Percentiles rank a stretch among this genome's conserved stretches.
Evolutionary conservation across 148 eudicot genomes (phyloP).

Genomic region (Pouteria glomerata): DNA sequence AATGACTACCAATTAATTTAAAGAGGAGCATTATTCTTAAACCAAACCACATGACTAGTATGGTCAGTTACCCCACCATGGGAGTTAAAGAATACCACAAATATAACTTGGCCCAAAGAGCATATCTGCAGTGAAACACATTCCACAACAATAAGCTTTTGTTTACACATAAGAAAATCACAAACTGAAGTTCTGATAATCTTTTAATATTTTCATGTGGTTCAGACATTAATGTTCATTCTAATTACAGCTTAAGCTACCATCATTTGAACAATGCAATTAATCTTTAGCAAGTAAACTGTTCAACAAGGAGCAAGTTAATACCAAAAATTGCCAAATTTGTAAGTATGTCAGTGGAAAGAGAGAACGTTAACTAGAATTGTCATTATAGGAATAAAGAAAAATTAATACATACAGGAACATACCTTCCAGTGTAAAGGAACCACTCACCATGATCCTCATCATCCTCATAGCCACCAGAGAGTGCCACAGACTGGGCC

Average conservation of each 20-base stretch:
- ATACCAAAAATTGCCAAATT: neutral
- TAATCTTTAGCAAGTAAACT: neutral
- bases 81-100: neutral
- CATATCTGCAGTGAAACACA: neutral
- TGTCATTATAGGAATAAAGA: neutral
- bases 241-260: neutral
- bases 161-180: neutral
- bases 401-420: neutral
- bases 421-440: conserved; percentile 88
- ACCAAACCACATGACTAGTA: neutral
- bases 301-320: neutral
- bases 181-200: neutral
- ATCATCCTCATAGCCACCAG: conserved; percentile 91
- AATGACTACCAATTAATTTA: neutral
- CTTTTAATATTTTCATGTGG: too few relatives aligned
- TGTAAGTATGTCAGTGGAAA: neutral
- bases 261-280: neutral
- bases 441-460: conserved; percentile 99
- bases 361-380: neutral
- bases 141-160: neutral
- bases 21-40: neutral
- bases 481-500: conserved; percentile 94
- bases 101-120: neutral
- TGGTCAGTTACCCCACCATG: neutral
- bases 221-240: neutral